Evolutionary conservation across 1,139 yeast genomes (phyloP).

Genomic region (Debaryomyces fabryi): DNA sequence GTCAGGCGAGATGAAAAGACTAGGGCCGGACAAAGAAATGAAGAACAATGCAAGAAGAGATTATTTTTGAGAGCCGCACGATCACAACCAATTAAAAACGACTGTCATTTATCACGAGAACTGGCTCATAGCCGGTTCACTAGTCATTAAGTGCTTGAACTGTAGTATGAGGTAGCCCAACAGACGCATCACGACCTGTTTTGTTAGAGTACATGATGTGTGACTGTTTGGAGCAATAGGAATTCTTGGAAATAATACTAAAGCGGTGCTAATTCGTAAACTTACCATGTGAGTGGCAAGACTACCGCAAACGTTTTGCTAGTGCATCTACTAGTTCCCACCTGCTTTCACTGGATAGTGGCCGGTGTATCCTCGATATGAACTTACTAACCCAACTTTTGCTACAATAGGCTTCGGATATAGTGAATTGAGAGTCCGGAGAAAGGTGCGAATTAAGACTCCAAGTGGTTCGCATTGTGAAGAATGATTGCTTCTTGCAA

Average conservation of each 20-base stretch:
- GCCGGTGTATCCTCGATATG: not conserved
- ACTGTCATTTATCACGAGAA: not conserved
- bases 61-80: not conserved
- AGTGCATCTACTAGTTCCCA: not conserved
- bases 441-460: not conserved
- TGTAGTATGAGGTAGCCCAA: not conserved
- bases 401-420: not conserved
- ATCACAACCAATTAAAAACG: not conserved
- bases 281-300: not conserved
- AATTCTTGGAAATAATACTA: not conserved
- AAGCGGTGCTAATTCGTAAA: not conserved
- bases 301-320: not conserved
- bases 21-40: not conserved
- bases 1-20: not conserved
- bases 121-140: not conserved
- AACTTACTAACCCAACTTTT: not conserved
- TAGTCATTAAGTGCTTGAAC: not conserved
- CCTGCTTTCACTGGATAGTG: too few species aligned
- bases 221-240: not conserved
- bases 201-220: not conserved
- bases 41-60: not conserved
- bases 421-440: not conserved
- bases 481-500: too few species aligned
- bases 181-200: not conserved
- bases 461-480: not conserved